A percentile compares a stretch with the other conserved stretches of the same genome.
phyloP scores from a whole-genome alignment of 2,329 filamentous ascomycete species.

The Thielaviopsis cerberus region DNA sequence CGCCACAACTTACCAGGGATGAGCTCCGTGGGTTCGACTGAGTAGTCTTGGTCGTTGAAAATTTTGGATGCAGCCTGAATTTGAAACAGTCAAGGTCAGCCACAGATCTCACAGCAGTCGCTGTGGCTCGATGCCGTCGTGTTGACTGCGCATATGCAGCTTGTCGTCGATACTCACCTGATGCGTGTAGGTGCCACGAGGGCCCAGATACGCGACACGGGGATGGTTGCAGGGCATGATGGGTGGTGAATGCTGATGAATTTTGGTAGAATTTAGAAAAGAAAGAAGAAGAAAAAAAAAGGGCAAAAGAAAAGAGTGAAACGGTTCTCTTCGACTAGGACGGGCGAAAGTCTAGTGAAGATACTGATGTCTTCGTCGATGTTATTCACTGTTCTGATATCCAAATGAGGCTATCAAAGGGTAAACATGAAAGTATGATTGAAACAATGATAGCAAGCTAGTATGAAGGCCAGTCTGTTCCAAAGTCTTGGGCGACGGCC shows the following conservation, averaged over 20 bases:
- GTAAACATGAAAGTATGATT: neutral
- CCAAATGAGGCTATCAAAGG: neutral
- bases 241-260: neutral
- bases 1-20: constrained; percentile 25
- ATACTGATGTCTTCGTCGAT: neutral
- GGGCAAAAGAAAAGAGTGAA: neutral
- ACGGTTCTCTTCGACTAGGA: neutral
- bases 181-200: constrained; percentile 31
- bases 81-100: constrained; percentile 1
- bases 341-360: neutral
- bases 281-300: neutral
- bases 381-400: neutral
- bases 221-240: constrained; percentile 18
- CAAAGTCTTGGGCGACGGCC: neutral
- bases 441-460: neutral
- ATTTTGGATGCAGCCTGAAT: constrained; percentile 27
- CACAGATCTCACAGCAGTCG: constrained; percentile 13
- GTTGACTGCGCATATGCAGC: neutral
- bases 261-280: neutral
- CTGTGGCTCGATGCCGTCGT: neutral
- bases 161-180: constrained; percentile 22
- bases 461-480: neutral
- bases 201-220: constrained; percentile 31
- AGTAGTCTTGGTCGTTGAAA: constrained; percentile 30
- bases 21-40: constrained; percentile 30